phyloP scores from a whole-genome alignment of 2,329 filamentous ascomycete species.

The Aspergillus sp. region DNA sequence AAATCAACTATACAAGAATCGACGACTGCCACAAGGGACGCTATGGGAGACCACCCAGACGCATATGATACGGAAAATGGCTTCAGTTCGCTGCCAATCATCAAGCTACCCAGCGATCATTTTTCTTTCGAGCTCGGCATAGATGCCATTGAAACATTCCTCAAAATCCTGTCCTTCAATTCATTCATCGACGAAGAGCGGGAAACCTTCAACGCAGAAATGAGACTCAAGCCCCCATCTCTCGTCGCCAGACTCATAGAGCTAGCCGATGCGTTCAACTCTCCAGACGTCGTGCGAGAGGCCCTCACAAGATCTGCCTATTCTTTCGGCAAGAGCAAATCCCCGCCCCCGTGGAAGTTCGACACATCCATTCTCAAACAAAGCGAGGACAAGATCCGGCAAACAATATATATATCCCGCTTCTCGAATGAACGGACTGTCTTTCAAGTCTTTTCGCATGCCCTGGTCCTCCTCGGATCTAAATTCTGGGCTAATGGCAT shows the following conservation, averaged over 20 bases:
- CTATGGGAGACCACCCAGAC: neutral
- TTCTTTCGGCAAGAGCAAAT: slow-evolving; percentile 28
- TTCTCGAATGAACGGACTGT: slow-evolving; percentile 28
- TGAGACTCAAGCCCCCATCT: slow-evolving; percentile 28
- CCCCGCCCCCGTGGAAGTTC: slow-evolving; percentile 23
- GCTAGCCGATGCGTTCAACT: slow-evolving; percentile 35
- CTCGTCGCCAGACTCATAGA: slow-evolving; percentile 31
- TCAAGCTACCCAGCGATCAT: slow-evolving; percentile 25
- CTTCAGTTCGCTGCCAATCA: slow-evolving; percentile 20
- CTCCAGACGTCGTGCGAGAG: slow-evolving; percentile 22
- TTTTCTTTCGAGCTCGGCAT: slow-evolving; percentile 25
- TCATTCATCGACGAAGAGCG: slow-evolving; percentile 21
- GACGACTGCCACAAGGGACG: neutral
- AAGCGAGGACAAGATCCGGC: slow-evolving; percentile 39
- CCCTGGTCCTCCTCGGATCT: slow-evolving; percentile 36
- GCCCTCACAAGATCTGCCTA: slow-evolving; percentile 25
- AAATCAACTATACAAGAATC: slow-evolving; percentile 12
- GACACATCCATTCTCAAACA: slow-evolving; percentile 24
- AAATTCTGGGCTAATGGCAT: slow-evolving; percentile 33
- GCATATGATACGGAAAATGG: neutral
- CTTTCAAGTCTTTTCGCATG: slow-evolving; percentile 31
- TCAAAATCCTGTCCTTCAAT: slow-evolving; percentile 28
- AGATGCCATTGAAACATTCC: slow-evolving; percentile 33
- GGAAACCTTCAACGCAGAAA: slow-evolving; percentile 19
- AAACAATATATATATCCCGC: slow-evolving; percentile 36